Evolutionary conservation across 2,329 filamentous ascomycete species (phyloP).

Genomic region (Ilyonectria mors-panacis): DNA sequence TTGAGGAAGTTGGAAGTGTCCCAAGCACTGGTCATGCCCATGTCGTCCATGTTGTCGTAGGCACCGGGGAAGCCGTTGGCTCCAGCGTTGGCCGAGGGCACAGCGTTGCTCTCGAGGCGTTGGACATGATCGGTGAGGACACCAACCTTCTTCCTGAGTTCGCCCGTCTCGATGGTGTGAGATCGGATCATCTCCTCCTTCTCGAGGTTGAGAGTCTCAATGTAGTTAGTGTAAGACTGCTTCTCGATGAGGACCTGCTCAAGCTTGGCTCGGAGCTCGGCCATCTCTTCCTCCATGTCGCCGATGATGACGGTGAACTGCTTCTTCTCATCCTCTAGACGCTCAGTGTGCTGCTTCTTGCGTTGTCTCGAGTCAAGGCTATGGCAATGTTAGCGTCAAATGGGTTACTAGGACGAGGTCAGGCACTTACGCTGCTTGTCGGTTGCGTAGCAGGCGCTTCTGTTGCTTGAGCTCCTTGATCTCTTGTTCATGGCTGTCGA

Average conservation of each 20-base stretch:
- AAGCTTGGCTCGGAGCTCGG: conserved; percentile 76
- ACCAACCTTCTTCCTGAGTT: conserved; percentile 92
- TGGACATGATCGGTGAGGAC: conserved; percentile 82
- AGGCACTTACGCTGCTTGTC: conserved; percentile 89
- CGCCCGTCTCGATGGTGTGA: conserved; percentile 91
- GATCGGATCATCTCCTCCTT: conserved; percentile 92
- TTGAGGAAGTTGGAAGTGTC: conserved; percentile 81
- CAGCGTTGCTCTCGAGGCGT: conserved; percentile 75
- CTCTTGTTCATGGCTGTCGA: conserved; percentile 91
- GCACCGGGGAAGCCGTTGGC: conserved; percentile 77
- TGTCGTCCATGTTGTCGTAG: conserved; percentile 86
- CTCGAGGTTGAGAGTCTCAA: conserved; percentile 84
- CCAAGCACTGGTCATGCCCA: conserved; percentile 87
- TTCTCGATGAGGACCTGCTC: conserved; percentile 81
- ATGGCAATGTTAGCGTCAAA: conserved; percentile 34
- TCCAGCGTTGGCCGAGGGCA: conserved; percentile 57
- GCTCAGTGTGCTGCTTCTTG: conserved; percentile 98
- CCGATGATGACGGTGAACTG: conserved; percentile 83
- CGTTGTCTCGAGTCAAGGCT: conserved; percentile 96
- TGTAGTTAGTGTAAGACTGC: conserved; percentile 80
- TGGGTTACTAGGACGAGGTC: conserved; percentile 24
- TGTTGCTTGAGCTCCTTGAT: conserved; percentile 99
- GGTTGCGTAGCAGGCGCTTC: conserved; percentile 93
- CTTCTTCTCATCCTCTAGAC: conserved; percentile 97
- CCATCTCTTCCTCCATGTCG: conserved; percentile 84